Evolutionary conservation across 768 basidiomycete species (phyloP), one percentile per base, ranked within the genome.

Genomic region (Amanita jacksonii): DNA sequence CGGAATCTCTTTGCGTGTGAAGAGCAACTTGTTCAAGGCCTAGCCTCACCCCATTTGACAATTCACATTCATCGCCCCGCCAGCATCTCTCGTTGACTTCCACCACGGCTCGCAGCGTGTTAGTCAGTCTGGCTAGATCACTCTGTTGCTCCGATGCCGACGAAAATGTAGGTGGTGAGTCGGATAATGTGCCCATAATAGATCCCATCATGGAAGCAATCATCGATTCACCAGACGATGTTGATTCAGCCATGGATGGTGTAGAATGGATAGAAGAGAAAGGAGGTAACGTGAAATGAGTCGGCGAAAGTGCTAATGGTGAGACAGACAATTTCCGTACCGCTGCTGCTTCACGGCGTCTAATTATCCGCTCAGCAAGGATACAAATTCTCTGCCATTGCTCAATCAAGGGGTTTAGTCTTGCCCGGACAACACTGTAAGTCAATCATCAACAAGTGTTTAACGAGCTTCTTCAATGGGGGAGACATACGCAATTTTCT

Each of bases 361-460:
- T 89, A 43, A 94, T 76, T 51, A 89, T 76, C 49, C 91, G 83
- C 64, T 98, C 94, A 15, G 82, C 75, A 43, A 91, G 72, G 45
- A 87, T 65, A 59, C 87, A 88, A 57, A 97, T 81, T 55, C 84
- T 81, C 54, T 92, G 87, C 88, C 92, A 96, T 49, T 87, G 81
- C 47, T 90, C 90, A 47, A 97, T 85, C 31, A 94, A 66, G 2
- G 77, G 68, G 34, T 66, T 72, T n/a, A 94, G 64, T 60, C 79
- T 85, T 36, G 74, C 71, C 40, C 88, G 80, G n/a, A 92, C 74
- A 32, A 76, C 66, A 25, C 89, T 92, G 57, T n/a, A n/a, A n/a
- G n/a, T n/a, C n/a, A n/a, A n/a, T n/a, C n/a, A n/a, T n/a, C 24
- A 41, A 47, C 38, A 50, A 30, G 48, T 50, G 45, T 20, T 46